These are phyloP conservation scores for Schizophyllum commune DNA, from an alignment of 1,284 basidiomycete species.

Conservation along the genomic window DNA sequence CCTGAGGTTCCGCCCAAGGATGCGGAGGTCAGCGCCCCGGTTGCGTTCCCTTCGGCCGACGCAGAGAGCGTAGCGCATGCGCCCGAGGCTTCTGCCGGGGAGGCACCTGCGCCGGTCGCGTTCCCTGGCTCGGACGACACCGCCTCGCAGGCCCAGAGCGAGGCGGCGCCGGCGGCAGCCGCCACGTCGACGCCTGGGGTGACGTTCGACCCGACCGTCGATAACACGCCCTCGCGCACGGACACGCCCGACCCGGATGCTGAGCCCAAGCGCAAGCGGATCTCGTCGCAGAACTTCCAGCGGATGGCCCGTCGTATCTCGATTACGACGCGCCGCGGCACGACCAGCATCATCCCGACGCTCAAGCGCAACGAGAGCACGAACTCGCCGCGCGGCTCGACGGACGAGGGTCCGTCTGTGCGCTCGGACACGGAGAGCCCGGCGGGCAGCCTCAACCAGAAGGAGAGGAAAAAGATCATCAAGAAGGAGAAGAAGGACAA, in stretches of 20 bases:
- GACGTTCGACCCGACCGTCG: constrained; percentile 42
- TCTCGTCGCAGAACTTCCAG: constrained; percentile 78
- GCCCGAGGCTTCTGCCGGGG: constrained; percentile 17
- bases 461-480: constrained; percentile 35
- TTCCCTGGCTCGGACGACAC: constrained; percentile 27
- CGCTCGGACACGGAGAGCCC: constrained; percentile 36
- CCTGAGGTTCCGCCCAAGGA: constrained; percentile 9
- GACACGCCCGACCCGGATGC: constrained; percentile 61
- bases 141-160: constrained; percentile 12
- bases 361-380: constrained; percentile 24
- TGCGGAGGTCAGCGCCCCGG: constrained; percentile 16
- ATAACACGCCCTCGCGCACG: constrained; percentile 34
- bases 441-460: constrained; percentile 41
- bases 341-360: constrained; percentile 42
- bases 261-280: constrained; percentile 71
- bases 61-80: constrained; percentile 17
- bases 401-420: constrained; percentile 26
- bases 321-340: constrained; percentile 46
- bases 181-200: constrained; percentile 27
- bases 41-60: constrained; percentile 37
- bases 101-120: constrained; percentile 16
- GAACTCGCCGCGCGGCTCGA: constrained; percentile 29
- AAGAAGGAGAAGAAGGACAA: constrained; percentile 47
- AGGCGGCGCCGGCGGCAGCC: constrained; percentile 1
- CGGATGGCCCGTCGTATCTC: constrained; percentile 68